Base-by-base conservation (phyloP, 441 rosid genomes). In the California macrophylla region DNA sequence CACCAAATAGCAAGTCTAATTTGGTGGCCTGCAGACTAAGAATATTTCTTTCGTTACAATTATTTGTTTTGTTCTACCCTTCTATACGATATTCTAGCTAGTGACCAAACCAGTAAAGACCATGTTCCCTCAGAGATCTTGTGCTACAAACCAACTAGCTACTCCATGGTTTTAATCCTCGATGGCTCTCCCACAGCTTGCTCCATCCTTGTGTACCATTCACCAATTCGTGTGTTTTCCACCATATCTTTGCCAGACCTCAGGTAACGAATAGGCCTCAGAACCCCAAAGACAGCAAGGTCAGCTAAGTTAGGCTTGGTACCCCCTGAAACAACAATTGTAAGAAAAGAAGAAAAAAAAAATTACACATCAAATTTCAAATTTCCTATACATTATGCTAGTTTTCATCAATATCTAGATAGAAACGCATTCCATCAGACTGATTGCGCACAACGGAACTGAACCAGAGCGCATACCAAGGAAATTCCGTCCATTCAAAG, bases 191-290 rank as follows among this genome's bases (percentile, higher is more conserved):
- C 98, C 7, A 91, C 89, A 1, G 84, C 79, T 16, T 71, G 78
- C 76, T 90, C 93, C 94, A 94, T 88, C 42, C 91, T 85, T 32
- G 81, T 28, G 75, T 84, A 91, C 97, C 98, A 87, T 69, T 90
- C 91, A 18, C 96, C 92, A 56, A 94, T 88, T n/a, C 78, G 87
- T 24, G 97, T 91, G 72, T 91, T 87, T 69, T 87, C 89, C 76
- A 86, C 94, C 97, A 89, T 91, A 77, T 94, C 98, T 74, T 82
- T 86, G 30, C 98, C 97, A 3, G 97, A 88, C 68, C 77, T 72
- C 21, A 94, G 85, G 80, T 86, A 71, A 8, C 91, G 88, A 54
- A 91, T 90, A 1, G 97, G 98, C 83, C 97, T 91, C 82, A 94
- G 78, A 24, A 94, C 96, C 12, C 97, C 97, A 29, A 89, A 91